phyloP scores from a whole-genome alignment of 2,329 filamentous ascomycete genomes.

The Juglanconis juglandina region DNA sequence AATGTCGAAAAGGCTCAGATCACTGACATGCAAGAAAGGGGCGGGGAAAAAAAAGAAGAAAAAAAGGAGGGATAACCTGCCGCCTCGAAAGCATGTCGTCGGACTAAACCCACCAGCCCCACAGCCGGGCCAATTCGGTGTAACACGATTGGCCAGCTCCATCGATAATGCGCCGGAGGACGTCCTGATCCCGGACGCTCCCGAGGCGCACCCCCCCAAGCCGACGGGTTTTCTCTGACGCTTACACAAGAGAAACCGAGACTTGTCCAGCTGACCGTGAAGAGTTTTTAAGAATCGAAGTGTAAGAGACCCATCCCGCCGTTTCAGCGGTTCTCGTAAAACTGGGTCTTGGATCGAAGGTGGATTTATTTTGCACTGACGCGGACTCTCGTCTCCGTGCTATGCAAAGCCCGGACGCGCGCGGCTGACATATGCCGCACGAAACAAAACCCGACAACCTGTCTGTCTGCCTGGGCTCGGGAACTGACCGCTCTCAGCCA shows the following conservation, averaged over 20 bases:
- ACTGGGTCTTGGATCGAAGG: neutral
- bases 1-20: too few relatives aligned
- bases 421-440: too few relatives aligned
- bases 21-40: too few relatives aligned
- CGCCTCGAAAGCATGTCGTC: neutral
- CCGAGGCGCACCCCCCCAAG: neutral
- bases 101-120: too few relatives aligned
- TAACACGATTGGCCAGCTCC: conserved; percentile 9
- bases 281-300: neutral
- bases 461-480: neutral
- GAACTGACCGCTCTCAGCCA: neutral
- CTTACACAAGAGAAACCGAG: conserved; percentile 1
- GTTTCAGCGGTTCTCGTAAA: neutral
- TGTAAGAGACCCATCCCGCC: conserved; percentile 4
- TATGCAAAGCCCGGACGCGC: too few relatives aligned
- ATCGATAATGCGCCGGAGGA: neutral
- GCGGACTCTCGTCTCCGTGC: neutral
- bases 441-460: too few relatives aligned
- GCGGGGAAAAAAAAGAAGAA: too few relatives aligned
- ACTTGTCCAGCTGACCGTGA: conserved; percentile 6
- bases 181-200: neutral
- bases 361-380: neutral
- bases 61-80: too few relatives aligned
- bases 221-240: conserved; percentile 6
- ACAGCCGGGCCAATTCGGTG: neutral